Evolutionary conservation across 2,329 filamentous ascomycete genomes (phyloP).

Genomic region (Didymosphaeria variabile): DNA sequence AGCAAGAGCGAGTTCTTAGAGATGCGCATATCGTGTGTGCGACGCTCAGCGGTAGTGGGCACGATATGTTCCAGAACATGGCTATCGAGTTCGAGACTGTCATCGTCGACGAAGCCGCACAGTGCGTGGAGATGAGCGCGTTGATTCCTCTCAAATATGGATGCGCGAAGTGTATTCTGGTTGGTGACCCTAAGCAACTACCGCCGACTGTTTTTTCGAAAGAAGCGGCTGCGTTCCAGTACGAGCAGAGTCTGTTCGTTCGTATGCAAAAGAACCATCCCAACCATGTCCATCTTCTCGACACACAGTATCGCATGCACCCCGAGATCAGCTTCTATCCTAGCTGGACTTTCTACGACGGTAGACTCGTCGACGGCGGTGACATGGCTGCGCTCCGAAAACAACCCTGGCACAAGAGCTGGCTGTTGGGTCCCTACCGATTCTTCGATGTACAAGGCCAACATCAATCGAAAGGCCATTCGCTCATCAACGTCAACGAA

Average conservation of each 20-base stretch:
- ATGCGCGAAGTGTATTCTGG: conserved; percentile 94
- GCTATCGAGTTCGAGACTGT: conserved; percentile 98
- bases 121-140: conserved; percentile 96
- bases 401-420: conserved; percentile 85
- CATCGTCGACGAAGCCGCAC: conserved; percentile 96
- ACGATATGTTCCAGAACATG: conserved; percentile 95
- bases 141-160: conserved; percentile 98
- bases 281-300: conserved; percentile 88
- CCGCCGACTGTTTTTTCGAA: conserved; percentile 96
- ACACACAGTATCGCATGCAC: conserved; percentile 99
- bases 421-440: conserved; percentile 86
- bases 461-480: conserved; percentile 83
- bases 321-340: conserved; percentile 94
- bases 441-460: conserved; percentile 97
- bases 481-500: conserved; percentile 88
- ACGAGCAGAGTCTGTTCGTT: conserved; percentile 97
- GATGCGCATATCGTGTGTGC: conserved; percentile 92
- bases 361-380: conserved; percentile 81
- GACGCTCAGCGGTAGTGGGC: conserved; percentile 92
- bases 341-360: conserved; percentile 91
- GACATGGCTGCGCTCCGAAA: conserved; percentile 80
- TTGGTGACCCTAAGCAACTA: conserved; percentile 96
- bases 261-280: conserved; percentile 96
- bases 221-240: conserved; percentile 89
- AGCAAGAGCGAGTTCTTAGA: conserved; percentile 91